Base-by-base conservation (phyloP, 805 yeast species). In the Sugiyamaella marilandica region DNA sequence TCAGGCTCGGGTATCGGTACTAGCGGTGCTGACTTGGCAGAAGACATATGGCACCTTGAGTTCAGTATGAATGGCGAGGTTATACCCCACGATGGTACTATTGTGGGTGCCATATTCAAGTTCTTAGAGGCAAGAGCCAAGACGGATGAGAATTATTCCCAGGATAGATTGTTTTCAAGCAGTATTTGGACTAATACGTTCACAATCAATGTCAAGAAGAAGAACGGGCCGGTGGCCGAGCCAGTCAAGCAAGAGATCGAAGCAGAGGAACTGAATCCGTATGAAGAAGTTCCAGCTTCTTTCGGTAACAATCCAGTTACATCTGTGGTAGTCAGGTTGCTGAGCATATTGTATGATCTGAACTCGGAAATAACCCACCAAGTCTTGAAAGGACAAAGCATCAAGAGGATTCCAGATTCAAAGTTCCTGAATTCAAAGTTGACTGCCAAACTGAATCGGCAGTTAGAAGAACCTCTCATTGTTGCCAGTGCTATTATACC, bases 401-500 rank as follows among this genome's bases (percentile, higher is more conserved):
- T 35, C 18, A 39, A 18, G 10, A 45, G 58, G 18, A 32, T 64
- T 9, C 54, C 60, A 0, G 57, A 56, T 13, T 48, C 64, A 5
- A 60, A 56, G 10, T 91, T 89, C 62, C 70, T 83, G 60, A 90
- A 87, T 64, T 81, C 88, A 69, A 90, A 90, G 62, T 66, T 92
- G 16, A 84, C 95, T 5, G 95, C 95, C 0, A 92, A 91, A 65
- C 71, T 94, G 50, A 85, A 86, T 52, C 74, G 95, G 47, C 97
- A 91, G 67, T 68, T 92, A 41, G 97, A 91, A 60, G 97, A 92
- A 57, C 94, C 96, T 0, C 71, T 91, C 50, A 76, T 90, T 14
- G 92, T 92, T 26, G 92, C 95, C 0, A 82, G 95, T 65, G 94
- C 92, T 0, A 79, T 87, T 1, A 65, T 92, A 39, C 98, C 98